Percentiles rank a stretch among this genome's conserved stretches.
These are phyloP conservation scores for Exophiala calicioides DNA, from an alignment of 2,329 filamentous ascomycete genomes.

Conservation along the genomic window DNA sequence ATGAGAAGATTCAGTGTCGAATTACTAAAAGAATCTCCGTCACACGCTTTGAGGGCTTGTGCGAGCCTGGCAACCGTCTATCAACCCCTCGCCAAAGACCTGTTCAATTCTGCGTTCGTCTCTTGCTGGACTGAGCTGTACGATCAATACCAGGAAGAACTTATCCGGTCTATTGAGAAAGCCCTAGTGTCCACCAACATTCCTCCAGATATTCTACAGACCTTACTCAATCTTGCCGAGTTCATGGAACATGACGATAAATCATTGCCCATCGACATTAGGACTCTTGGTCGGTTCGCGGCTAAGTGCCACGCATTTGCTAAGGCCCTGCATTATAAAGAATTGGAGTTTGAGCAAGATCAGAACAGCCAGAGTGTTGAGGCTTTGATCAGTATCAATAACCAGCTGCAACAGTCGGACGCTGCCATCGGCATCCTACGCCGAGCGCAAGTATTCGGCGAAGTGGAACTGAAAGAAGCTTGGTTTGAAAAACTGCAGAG, in stretches of 20 bases:
- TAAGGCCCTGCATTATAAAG: constrained; percentile 98
- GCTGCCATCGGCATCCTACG: constrained; percentile 96
- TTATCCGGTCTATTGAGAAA: constrained; percentile 92
- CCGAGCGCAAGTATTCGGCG: constrained; percentile 92
- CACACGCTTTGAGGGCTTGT: constrained; percentile 90
- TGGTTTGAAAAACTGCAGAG: constrained; percentile 99
- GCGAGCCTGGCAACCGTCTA: constrained; percentile 89
- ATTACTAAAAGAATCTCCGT: constrained; percentile 89
- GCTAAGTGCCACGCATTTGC: constrained; percentile 97
- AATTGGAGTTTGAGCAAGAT: constrained; percentile 96
- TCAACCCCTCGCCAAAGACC: constrained; percentile 81
- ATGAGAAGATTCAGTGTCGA: constrained; percentile 95
- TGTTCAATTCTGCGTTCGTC: constrained; percentile 99
- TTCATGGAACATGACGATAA: constrained; percentile 99
- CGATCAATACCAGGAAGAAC: constrained; percentile 93
- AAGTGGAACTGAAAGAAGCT: constrained; percentile 94
- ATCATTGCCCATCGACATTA: constrained; percentile 93
- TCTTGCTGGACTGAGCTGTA: constrained; percentile 99
- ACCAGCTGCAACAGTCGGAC: constrained; percentile 97
- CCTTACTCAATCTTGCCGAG: constrained; percentile 92
- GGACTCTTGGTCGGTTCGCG: constrained; percentile 89
- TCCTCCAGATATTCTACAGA: constrained; percentile 89
- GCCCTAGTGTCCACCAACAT: constrained; percentile 95
- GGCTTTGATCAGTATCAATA: constrained; percentile 98
- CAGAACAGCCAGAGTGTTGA: constrained; percentile 95